Evolutionary conservation across 768 basidiomycete genomes (phyloP), one percentile per base, ranked within the genome.

Genomic region (Mycena galericulata): DNA sequence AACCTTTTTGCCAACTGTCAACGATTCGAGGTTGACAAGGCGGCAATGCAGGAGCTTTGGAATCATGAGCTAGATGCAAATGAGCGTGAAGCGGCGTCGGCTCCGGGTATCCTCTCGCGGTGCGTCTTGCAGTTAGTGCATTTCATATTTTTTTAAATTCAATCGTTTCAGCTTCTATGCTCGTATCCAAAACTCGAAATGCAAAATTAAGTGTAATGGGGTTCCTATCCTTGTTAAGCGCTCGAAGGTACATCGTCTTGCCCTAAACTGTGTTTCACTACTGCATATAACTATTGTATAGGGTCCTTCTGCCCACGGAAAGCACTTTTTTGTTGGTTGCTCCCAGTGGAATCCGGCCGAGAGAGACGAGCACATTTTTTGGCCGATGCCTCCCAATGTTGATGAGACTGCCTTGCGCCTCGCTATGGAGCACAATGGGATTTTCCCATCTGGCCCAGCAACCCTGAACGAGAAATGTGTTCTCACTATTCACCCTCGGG

Each of bases 61-160:
- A 65, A 49, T 34, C 64, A 58, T n/a, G 64, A 67, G 22, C 45
- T 67, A 1, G 53, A 62, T 22, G 41, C 40, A 4, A 67, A 67
- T 26, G 66, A 67, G 26, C n/a, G 40, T 0, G 66, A 67, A 22
- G 59, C 66, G 3, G 66, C 66, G 14, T 61, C 66, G 12, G 43
- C 40, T 18, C 22, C 30, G 18, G 22, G 32, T 4, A 51, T 65
- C 5, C n/a, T 58, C 11, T 50, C 45, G 24, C 55, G 46, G 64
- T 58, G 40, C 8, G 30, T 7, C 26, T 50, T 10, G 57, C 34
- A 24, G 38, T 45, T 24, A 27, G 14, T 40, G 8, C 17, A 11
- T 8, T 20, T 53, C 27, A 49, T 6, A 15, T 12, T 26, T 14
- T 36, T 38, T 9, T 32, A 47, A 18, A 57, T 36, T 22, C 10